Conservation (phyloP, 805 yeast genomes). For the Dipodascopsis uninucleata region DNA sequence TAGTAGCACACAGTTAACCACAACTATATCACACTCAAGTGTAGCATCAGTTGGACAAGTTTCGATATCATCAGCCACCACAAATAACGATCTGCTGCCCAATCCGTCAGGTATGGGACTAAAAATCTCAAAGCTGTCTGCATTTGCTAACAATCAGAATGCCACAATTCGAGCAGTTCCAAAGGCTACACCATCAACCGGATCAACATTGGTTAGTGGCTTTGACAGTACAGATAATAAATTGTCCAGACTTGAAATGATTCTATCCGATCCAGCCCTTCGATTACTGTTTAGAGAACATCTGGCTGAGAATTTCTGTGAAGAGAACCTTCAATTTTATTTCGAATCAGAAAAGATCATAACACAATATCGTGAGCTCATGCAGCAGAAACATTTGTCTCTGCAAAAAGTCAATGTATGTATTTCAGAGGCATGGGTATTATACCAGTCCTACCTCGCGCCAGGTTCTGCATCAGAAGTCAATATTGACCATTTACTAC, state of each 20-base stretch:
- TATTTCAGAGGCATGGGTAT: conserved; percentile 56
- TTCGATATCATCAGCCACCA: too few relatives aligned
- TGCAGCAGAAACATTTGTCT: conserved; percentile 4
- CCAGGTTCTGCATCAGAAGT: conserved; percentile 65
- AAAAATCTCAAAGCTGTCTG: background rate
- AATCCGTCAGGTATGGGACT: too few relatives aligned
- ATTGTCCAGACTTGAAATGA: conserved; percentile 36
- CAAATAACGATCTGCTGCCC: background rate
- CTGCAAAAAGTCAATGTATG: conserved; percentile 15
- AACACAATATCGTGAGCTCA: conserved; percentile 13
- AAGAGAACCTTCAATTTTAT: conserved; percentile 74
- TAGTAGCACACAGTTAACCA: background rate
- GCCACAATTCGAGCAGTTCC: background rate
- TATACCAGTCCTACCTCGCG: conserved; percentile 63
- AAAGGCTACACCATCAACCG: conserved; percentile 5
- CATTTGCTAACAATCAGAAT: background rate
- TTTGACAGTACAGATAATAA: conserved; percentile 9
- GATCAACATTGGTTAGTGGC: conserved; percentile 1
- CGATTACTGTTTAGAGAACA: conserved; percentile 64
- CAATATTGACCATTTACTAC: conserved; percentile 54
- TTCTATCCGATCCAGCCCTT: conserved; percentile 72
- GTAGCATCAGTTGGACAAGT: background rate
- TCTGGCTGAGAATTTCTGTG: conserved; percentile 59
- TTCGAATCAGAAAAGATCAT: conserved; percentile 51
- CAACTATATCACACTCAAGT: background rate